These are phyloP conservation scores for Russula olivacea DNA, from an alignment of 768 basidiomycete species.

Conservation along the genomic window DNA sequence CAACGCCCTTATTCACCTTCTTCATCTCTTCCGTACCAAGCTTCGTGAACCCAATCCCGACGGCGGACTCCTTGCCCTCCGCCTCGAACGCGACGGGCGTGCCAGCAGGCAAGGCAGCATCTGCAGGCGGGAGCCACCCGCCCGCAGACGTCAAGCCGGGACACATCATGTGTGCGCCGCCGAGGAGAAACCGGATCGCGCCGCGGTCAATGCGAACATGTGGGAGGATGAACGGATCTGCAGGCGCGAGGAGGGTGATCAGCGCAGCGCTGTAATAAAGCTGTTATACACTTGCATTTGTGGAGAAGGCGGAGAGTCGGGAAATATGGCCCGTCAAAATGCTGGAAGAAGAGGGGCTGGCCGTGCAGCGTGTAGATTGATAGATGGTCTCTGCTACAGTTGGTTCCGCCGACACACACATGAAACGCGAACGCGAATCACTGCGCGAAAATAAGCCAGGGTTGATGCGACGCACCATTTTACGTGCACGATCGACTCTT, in stretches of 20 bases:
- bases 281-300: slow-evolving; percentile 55
- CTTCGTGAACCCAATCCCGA: slow-evolving; percentile 79
- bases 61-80: slow-evolving; percentile 93
- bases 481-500: slow-evolving; percentile 85
- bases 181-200: slow-evolving; percentile 94
- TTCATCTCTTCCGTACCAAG: slow-evolving; percentile 86
- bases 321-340: slow-evolving; percentile 88
- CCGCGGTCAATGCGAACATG: slow-evolving; percentile 90
- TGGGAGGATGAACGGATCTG: slow-evolving; percentile 90
- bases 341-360: slow-evolving; percentile 91
- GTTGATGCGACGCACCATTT: slow-evolving; percentile 68
- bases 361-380: slow-evolving; percentile 86
- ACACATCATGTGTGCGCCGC: slow-evolving; percentile 94
- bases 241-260: too few relatives aligned
- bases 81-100: slow-evolving; percentile 84
- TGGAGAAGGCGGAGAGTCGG: slow-evolving; percentile 88
- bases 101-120: slow-evolving; percentile 60
- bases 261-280: neutral
- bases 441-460: too few relatives aligned
- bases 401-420: too few relatives aligned
- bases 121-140: slow-evolving; percentile 75
- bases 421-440: slow-evolving; percentile 5
- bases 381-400: slow-evolving; percentile 84
- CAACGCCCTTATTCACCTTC: slow-evolving; percentile 83
- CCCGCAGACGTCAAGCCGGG: slow-evolving; percentile 93